These are phyloP conservation scores for Boechera divaricarpa DNA, from an alignment of 345 rosid species.

Conservation along the genomic window DNA sequence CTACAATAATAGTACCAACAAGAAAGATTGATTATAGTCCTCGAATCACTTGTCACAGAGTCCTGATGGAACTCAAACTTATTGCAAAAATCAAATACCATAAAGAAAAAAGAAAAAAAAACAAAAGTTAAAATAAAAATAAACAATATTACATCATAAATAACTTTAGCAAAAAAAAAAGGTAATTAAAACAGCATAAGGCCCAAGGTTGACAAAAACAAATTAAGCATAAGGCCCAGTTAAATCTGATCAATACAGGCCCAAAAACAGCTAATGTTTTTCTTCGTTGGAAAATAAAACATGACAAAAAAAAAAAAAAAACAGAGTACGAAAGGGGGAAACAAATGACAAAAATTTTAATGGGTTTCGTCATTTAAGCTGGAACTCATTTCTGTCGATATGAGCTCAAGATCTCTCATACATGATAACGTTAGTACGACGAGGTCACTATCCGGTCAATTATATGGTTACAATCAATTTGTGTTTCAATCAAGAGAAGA, in stretches of 20 bases:
- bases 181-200: not conserved
- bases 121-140: not conserved
- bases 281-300: too few relatives aligned
- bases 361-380: not conserved
- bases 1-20: conserved; percentile 2
- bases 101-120: not conserved
- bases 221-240: not conserved
- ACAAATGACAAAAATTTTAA: too few relatives aligned
- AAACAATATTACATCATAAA: not conserved
- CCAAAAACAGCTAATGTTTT: not conserved
- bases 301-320: too few relatives aligned
- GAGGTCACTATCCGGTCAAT: too few relatives aligned
- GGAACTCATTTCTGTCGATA: not conserved
- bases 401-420: not conserved
- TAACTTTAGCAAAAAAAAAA: not conserved
- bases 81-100: not conserved
- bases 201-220: conserved; percentile 1
- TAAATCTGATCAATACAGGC: not conserved
- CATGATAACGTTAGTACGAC: too few relatives aligned
- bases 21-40: not conserved
- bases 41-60: not conserved
- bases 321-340: too few relatives aligned
- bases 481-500: too few relatives aligned
- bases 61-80: not conserved
- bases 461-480: too few relatives aligned